Evolutionary conservation across 2,329 filamentous ascomycete genomes (phyloP).

Genomic region (Endothia cerciana): DNA sequence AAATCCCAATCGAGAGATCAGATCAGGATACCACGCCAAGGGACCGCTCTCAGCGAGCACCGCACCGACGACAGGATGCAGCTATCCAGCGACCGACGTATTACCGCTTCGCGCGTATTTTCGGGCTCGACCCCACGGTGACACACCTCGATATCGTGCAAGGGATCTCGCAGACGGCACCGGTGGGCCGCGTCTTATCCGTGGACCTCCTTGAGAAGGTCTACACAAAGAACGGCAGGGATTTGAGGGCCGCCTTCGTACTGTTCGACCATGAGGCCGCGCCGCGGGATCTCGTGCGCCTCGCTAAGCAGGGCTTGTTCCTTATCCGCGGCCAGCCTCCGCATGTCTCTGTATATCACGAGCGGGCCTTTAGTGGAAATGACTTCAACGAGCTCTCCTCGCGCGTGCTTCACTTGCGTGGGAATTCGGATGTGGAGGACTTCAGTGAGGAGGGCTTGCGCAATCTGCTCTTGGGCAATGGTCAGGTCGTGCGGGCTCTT

Average conservation of each 20-base stretch:
- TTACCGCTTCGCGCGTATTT: conserved; percentile 9
- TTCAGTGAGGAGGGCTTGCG: conserved; percentile 6
- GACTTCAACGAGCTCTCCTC: background rate
- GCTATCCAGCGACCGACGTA: background rate
- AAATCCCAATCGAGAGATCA: background rate
- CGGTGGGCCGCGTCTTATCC: conserved; percentile 11
- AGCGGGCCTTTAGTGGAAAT: background rate
- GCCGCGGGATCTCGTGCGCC: conserved; percentile 6
- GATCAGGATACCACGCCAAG: too few relatives aligned
- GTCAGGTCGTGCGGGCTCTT: background rate
- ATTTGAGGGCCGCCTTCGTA: conserved; percentile 1
- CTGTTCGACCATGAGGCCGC: conserved; percentile 13
- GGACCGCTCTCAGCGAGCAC: background rate
- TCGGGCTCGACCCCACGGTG: background rate
- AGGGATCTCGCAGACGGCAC: conserved; percentile 5
- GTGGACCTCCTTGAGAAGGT: background rate
- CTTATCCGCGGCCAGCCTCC: background rate
- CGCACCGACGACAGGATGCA: background rate
- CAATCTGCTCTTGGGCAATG: background rate
- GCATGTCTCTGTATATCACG: background rate
- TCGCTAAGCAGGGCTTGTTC: conserved; percentile 4
- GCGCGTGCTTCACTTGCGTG: conserved; percentile 8
- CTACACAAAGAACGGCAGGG: background rate
- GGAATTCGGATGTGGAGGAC: background rate
- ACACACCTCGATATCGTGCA: conserved; percentile 11